These are phyloP conservation scores for Botrytis fabae DNA, from an alignment of 2,329 filamentous ascomycete genomes.

Conservation along the genomic window DNA sequence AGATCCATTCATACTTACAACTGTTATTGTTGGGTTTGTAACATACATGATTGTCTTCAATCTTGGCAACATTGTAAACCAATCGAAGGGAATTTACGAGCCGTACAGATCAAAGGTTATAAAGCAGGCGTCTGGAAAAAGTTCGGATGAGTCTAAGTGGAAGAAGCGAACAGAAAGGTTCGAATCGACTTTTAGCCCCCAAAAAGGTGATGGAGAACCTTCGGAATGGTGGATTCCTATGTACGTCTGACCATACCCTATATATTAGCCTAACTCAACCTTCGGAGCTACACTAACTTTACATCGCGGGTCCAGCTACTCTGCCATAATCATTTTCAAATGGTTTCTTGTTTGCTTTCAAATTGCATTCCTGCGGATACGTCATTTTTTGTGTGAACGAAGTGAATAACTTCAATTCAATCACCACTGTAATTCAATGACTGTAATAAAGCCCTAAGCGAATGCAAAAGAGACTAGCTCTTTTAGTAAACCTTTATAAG, in stretches of 20 bases:
- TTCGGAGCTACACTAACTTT: no score
- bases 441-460: no score
- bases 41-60: neutral
- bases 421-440: no score
- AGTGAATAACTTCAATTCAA: no score
- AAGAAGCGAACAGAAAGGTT: neutral
- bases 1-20: neutral
- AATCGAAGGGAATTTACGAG: neutral
- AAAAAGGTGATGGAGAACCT: neutral
- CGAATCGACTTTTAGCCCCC: neutral
- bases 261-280: no score
- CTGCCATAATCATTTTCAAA: neutral
- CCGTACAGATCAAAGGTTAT: neutral
- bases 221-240: neutral
- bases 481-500: no score
- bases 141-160: neutral
- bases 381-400: no score
- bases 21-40: neutral
- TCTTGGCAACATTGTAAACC: neutral
- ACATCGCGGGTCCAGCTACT: neutral
- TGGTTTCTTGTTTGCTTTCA: neutral
- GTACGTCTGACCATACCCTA: neutral
- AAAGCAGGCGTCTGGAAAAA: neutral
- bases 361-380: neutral
- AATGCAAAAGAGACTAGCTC: no score